A percentile compares a stretch with the other conserved stretches of the same genome.
phyloP scores from a whole-genome alignment of 768 basidiomycete species.

The Mycena rebaudengoi region DNA sequence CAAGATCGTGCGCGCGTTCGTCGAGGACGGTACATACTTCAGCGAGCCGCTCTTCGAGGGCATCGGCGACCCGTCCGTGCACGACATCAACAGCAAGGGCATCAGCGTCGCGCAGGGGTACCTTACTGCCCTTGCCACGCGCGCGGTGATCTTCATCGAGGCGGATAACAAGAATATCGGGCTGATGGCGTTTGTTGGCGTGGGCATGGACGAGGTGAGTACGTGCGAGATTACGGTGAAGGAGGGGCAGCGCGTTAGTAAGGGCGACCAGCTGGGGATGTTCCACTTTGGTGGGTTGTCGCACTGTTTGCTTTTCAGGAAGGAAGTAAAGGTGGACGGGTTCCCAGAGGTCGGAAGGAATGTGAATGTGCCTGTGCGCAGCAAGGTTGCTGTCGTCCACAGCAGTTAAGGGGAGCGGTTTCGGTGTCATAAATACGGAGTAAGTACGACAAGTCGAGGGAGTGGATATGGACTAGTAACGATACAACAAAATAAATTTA shows the following conservation, averaged over 20 bases:
- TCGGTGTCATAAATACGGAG: conserved; percentile 7
- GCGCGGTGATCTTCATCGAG: conserved; percentile 64
- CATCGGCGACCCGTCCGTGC: conserved; percentile 31
- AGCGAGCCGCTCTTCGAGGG: conserved; percentile 41
- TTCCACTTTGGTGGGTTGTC: conserved; percentile 74
- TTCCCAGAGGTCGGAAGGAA: conserved; percentile 3
- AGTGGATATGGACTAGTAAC: too few relatives aligned
- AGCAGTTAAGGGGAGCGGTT: background rate
- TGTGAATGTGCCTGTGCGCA: conserved; percentile 8
- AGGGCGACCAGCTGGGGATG: conserved; percentile 67
- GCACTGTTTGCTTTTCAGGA: conserved; percentile 55
- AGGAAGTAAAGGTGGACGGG: conserved; percentile 28
- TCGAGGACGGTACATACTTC: conserved; percentile 62
- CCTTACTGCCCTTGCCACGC: conserved; percentile 54
- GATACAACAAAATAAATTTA: too few relatives aligned
- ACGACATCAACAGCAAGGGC: conserved; percentile 18
- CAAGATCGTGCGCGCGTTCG: conserved; percentile 46
- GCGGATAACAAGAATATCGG: conserved; percentile 61
- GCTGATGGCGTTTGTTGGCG: conserved; percentile 62
- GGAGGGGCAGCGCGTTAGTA: conserved; percentile 52
- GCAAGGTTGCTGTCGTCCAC: conserved; percentile 1
- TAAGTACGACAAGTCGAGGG: background rate
- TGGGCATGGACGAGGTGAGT: conserved; percentile 72
- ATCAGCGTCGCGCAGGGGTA: conserved; percentile 47
- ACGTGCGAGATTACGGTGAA: conserved; percentile 62